Conservation (phyloP, 2,329 filamentous ascomycete species). For the Neofusicoccum cordaticola region DNA sequence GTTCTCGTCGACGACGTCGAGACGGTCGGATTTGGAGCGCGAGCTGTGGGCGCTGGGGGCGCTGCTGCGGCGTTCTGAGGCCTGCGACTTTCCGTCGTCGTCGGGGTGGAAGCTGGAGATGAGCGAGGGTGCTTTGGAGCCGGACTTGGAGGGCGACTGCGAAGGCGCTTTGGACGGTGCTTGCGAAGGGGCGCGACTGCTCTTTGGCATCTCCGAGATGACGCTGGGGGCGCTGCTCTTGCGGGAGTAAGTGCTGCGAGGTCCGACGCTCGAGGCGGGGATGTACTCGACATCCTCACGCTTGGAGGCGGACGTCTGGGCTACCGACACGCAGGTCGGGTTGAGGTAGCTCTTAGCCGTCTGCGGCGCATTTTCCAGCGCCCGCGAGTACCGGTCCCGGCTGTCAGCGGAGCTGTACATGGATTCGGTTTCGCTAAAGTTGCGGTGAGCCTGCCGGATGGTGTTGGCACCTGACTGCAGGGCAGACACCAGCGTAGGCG, state of each 20-base stretch:
- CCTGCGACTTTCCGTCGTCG: constrained; percentile 20
- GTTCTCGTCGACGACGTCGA: not conserved
- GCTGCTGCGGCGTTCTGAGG: constrained; percentile 9
- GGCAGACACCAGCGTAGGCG: constrained; percentile 16
- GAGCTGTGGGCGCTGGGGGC: constrained; percentile 9
- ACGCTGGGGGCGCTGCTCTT: constrained; percentile 12
- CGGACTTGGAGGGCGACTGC: not conserved
- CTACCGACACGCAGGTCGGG: constrained; percentile 29
- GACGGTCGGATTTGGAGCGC: not conserved
- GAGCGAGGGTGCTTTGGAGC: constrained; percentile 19
- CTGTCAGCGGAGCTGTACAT: constrained; percentile 22
- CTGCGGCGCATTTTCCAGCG: constrained; percentile 12
- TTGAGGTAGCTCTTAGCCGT: constrained; percentile 20
- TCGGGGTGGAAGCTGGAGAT: constrained; percentile 39
- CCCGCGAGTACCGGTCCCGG: constrained; percentile 10
- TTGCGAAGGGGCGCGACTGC: not conserved
- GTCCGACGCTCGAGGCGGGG: constrained; percentile 25
- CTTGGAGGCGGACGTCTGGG: constrained; percentile 26
- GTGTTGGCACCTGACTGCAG: constrained; percentile 14
- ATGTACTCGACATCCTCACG: constrained; percentile 34
- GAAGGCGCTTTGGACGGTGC: constrained; percentile 2
- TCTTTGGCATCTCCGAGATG: constrained; percentile 19
- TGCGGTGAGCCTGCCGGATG: constrained; percentile 30
- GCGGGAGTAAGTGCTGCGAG: constrained; percentile 15
- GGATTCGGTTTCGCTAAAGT: constrained; percentile 34